A percentile compares a stretch with the other conserved stretches of the same genome.
phyloP scores from a whole-genome alignment of 139 green algal species.

The Chloropicon primus region DNA sequence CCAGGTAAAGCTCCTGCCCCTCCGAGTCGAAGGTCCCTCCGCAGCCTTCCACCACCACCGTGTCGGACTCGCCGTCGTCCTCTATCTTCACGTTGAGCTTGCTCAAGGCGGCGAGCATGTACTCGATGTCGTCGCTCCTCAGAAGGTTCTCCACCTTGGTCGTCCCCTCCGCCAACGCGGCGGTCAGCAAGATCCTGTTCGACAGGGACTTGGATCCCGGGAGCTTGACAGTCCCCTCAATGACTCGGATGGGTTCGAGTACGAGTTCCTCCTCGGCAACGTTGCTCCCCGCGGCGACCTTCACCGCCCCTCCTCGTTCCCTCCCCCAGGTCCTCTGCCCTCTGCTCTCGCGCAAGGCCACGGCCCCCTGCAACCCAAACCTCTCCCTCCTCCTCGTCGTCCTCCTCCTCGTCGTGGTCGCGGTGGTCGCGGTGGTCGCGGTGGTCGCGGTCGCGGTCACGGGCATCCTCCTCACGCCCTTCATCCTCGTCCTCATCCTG shows the following conservation, averaged over 20 bases:
- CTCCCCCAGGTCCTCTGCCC: too few species aligned
- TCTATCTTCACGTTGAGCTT: conserved; percentile 69
- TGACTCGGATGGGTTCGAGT: conserved; percentile 31
- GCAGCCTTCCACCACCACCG: conserved; percentile 46
- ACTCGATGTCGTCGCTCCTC: conserved; percentile 89
- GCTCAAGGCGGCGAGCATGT: conserved; percentile 84
- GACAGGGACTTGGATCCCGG: conserved; percentile 94
- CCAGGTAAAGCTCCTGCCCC: conserved; percentile 74
- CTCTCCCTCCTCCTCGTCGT: too few species aligned
- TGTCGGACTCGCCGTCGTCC: conserved; percentile 50
- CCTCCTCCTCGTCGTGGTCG: too few species aligned
- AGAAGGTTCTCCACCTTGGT: conserved; percentile 79
- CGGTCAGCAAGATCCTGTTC: conserved; percentile 90
- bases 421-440: too few species aligned
- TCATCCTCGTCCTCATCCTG: too few species aligned
- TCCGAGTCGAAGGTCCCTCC: conserved; percentile 59
- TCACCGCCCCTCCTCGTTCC: too few species aligned
- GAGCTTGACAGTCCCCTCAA: conserved; percentile 44
- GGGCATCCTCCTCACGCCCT: too few species aligned
- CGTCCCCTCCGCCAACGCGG: conserved; percentile 72
- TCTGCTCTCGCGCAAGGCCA: too few species aligned
- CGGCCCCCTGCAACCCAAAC: too few species aligned
- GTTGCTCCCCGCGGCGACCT: neutral
- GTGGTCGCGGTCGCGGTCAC: too few species aligned
- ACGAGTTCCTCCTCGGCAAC: conserved; percentile 20